Percentiles rank a stretch among this genome's conserved stretches.
Conservation (phyloP, 1,284 basidiomycete species). For the Heterobasidion irregulare region DNA sequence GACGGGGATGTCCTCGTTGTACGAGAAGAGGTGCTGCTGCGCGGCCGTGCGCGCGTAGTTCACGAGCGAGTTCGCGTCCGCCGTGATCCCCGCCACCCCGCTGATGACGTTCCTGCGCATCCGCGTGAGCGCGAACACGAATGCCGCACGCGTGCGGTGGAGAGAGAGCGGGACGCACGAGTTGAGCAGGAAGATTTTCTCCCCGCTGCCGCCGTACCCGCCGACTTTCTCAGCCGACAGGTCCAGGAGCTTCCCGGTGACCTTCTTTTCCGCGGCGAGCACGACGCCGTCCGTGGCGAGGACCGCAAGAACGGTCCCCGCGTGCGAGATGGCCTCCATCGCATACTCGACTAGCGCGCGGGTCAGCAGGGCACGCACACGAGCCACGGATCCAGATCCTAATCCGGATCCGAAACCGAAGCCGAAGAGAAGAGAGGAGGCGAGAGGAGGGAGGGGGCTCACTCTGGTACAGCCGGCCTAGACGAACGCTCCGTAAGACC, state of each 20-base stretch:
- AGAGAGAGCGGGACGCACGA: conserved; percentile 40
- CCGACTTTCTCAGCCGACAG: conserved; percentile 78
- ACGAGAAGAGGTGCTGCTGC: conserved; percentile 81
- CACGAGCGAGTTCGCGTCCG: conserved; percentile 96
- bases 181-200: conserved; percentile 96
- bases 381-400: conserved; percentile 1
- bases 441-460: conserved; percentile 17
- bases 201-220: conserved; percentile 88
- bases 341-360: conserved; percentile 84
- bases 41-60: conserved; percentile 92
- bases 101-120: conserved; percentile 81
- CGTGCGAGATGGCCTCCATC: conserved; percentile 98
- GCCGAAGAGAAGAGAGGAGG: neutral
- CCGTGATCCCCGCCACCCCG: conserved; percentile 93
- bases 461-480: conserved; percentile 90
- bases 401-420: neutral
- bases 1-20: conserved; percentile 97
- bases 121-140: too few species aligned
- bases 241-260: conserved; percentile 96
- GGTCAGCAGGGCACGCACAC: neutral
- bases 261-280: conserved; percentile 98
- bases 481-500: conserved; percentile 7
- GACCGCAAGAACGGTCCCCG: conserved; percentile 91
- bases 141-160: neutral
- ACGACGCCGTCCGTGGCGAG: conserved; percentile 96